Conservation (phyloP, 2,329 filamentous ascomycete genomes). For the Aspergillus transmontanensis region DNA sequence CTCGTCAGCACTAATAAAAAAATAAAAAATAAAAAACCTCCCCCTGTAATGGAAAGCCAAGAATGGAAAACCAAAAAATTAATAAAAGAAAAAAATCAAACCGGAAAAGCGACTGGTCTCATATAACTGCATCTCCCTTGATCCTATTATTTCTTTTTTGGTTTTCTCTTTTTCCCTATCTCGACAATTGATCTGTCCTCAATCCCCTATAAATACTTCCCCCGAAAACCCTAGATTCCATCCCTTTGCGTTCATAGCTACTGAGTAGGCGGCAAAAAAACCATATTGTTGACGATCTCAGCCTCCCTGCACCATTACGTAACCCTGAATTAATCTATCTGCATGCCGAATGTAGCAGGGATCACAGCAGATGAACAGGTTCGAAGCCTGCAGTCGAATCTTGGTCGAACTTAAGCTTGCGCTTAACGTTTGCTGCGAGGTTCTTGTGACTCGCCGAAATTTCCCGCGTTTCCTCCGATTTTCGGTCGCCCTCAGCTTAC, state of each 20-base stretch:
- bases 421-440: slow-evolving; percentile 2
- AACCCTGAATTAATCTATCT: slow-evolving; percentile 8
- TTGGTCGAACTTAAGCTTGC: slow-evolving; percentile 4
- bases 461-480: slow-evolving; percentile 1
- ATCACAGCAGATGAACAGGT: slow-evolving; percentile 8
- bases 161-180: neutral
- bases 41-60: neutral
- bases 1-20: slow-evolving; percentile 5
- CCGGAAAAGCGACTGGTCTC: neutral
- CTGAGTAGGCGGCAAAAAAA: neutral
- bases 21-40: neutral
- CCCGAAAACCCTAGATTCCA: neutral
- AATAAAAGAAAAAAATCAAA: neutral
- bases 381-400: slow-evolving; percentile 6
- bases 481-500: neutral
- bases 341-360: neutral
- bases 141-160: neutral
- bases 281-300: slow-evolving; percentile 5
- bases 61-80: neutral
- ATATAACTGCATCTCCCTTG: neutral
- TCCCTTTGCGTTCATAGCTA: neutral
- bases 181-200: neutral
- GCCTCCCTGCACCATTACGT: slow-evolving; percentile 17
- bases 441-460: neutral
- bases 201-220: neutral